Conservation (phyloP, 257 asterid genomes). For the Nicotiana noctiflora region DNA sequence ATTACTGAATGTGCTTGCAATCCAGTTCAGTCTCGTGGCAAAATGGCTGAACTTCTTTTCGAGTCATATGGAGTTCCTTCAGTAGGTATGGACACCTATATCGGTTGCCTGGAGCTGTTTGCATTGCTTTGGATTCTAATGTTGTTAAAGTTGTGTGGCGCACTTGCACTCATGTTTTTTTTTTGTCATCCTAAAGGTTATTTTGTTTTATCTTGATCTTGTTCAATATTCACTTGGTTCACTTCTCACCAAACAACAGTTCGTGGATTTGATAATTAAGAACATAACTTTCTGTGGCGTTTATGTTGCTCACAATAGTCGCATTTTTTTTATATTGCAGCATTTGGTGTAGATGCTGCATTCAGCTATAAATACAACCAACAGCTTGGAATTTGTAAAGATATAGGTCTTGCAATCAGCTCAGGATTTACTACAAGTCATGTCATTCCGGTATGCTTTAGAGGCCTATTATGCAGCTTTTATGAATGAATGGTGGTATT, state of each 20-base stretch:
- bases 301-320: neutral
- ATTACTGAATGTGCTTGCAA: conserved; percentile 95
- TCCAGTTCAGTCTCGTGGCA: conserved; percentile 91
- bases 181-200: neutral
- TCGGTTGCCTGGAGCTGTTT: conserved; percentile 2
- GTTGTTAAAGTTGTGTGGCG: neutral
- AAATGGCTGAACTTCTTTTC: conserved; percentile 96
- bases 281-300: neutral
- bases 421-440: conserved; percentile 90
- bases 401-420: conserved; percentile 77
- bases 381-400: conserved; percentile 60
- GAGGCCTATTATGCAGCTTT: neutral
- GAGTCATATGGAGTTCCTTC: conserved; percentile 98
- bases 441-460: conserved; percentile 81
- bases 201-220: neutral
- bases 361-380: conserved; percentile 90
- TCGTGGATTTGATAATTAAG: neutral
- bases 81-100: conserved; percentile 44
- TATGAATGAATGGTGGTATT: neutral
- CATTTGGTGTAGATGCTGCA: conserved; percentile 92
- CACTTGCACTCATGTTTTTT: neutral
- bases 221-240: neutral
- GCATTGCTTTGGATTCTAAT: neutral
- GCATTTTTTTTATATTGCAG: conserved; percentile 30
- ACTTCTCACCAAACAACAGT: neutral